phyloP scores from a whole-genome alignment of 1,284 basidiomycete genomes.

The Pseudozyma sp. region DNA sequence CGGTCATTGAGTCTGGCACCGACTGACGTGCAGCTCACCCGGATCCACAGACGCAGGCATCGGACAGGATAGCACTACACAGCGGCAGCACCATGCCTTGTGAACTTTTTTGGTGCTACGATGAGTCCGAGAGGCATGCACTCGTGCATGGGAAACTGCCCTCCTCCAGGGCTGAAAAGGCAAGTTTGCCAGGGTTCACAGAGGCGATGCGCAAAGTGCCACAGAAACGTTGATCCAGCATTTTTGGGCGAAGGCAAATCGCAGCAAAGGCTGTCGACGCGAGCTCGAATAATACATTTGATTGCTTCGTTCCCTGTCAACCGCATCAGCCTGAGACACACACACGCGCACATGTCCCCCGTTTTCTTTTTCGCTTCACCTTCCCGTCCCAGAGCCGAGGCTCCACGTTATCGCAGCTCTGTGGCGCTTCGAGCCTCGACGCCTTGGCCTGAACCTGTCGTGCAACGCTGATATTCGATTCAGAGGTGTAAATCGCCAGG shows the following conservation, averaged over 20 bases:
- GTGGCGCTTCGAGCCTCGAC: background rate
- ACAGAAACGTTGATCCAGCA: background rate
- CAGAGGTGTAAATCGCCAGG: too few species aligned
- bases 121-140: conserved; percentile 21
- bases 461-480: too few species aligned
- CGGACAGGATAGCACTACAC: background rate
- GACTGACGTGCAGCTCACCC: conserved; percentile 8
- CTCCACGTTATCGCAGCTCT: background rate
- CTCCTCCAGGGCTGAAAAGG: background rate
- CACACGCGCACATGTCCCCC: background rate
- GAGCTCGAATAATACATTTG: background rate
- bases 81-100: background rate
- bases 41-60: background rate
- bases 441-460: background rate
- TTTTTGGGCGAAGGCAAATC: background rate
- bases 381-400: conserved; percentile 2
- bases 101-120: background rate
- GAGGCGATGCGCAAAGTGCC: background rate
- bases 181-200: background rate
- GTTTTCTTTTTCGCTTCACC: background rate
- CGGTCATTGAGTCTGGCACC: conserved; percentile 10
- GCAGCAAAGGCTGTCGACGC: background rate
- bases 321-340: background rate
- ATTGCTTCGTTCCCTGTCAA: background rate
- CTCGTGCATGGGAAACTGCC: background rate